Base-by-base conservation (phyloP, 306 rosid genomes). In the Cyamopsis tetragonoloba region DNA sequence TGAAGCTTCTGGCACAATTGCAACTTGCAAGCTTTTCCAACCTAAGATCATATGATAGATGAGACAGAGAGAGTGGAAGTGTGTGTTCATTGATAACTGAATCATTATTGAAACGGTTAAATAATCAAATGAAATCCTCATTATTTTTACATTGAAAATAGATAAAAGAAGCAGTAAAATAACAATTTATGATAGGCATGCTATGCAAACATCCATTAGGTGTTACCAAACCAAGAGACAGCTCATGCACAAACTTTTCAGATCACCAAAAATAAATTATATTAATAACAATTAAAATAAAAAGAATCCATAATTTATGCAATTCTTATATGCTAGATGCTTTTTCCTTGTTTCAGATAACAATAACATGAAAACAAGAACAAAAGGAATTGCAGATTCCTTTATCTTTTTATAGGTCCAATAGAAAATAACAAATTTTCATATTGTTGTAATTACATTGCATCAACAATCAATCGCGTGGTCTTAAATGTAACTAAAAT, bases 161-260 rank as follows among this genome's bases (percentile, higher is more conserved):
- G 77, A 48, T 35, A 65, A 5, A n/a, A 62, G 6, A 41, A 38
- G 11, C 38, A 43, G 54, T 27, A 42, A 49, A 28, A 41, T 19
- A 46, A 37, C 7, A 51, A 31, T 56, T 50, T 55, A 47, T 46
- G 66, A 75, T 24, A 62, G 49, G 79, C 85, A 66, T 67, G 81
- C 80, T 62, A 46, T 47, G 55, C 43, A 55, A 56, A 50, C 77
- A 78, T 67, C 31, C 50, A 71, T 72, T 53, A 69, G 22, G 11
- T 76, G 71, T 58, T 58, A 69, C 75, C 66, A 68, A 77, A 77
- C 71, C 58, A 68, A 71, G 84, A 79, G 91, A 83, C 88, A 86
- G 71, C 83, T 78, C 88, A 76, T 78, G 84, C 82, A 78, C 72
- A 57, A 77, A 66, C 82, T 75, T 86, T 88, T 80, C 86, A 75